Conservation (phyloP, 257 asterid genomes). For the Anisodus acutangulus region DNA sequence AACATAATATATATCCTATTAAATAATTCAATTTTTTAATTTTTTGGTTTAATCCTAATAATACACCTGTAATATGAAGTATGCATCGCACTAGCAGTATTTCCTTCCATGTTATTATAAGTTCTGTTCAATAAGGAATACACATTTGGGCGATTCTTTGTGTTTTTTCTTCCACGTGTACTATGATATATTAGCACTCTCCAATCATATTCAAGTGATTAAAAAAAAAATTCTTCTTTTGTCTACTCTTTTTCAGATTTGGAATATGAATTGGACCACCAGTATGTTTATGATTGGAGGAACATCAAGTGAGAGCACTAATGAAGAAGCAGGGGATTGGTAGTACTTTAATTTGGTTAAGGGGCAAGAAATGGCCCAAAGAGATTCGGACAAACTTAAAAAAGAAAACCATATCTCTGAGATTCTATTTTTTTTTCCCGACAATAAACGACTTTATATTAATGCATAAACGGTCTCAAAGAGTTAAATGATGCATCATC, state of each 20-base stretch:
- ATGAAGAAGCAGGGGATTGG: background rate
- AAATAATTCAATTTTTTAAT: no score
- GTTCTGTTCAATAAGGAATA: background rate
- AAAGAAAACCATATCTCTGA: background rate
- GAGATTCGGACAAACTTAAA: background rate
- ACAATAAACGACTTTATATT: no score
- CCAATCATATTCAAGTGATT: slow-evolving; percentile 1
- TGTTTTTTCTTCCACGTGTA: background rate
- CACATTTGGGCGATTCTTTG: background rate
- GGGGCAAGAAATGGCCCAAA: background rate
- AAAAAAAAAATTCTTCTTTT: background rate
- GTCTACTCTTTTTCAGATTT: background rate
- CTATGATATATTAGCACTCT: background rate
- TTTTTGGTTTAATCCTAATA: no score
- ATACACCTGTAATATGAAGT: background rate
- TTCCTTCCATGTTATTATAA: background rate
- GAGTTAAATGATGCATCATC: no score
- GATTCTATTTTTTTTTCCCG: no score
- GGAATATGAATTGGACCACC: background rate
- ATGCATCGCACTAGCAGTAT: background rate
- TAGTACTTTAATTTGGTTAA: background rate
- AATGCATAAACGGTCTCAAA: no score
- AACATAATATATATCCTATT: no score
- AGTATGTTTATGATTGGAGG: background rate
- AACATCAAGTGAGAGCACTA: background rate